Percentiles rank a stretch among this genome's conserved stretches.
Conservation (phyloP, 2,329 filamentous ascomycete genomes). For the Colletotrichum trifolii region DNA sequence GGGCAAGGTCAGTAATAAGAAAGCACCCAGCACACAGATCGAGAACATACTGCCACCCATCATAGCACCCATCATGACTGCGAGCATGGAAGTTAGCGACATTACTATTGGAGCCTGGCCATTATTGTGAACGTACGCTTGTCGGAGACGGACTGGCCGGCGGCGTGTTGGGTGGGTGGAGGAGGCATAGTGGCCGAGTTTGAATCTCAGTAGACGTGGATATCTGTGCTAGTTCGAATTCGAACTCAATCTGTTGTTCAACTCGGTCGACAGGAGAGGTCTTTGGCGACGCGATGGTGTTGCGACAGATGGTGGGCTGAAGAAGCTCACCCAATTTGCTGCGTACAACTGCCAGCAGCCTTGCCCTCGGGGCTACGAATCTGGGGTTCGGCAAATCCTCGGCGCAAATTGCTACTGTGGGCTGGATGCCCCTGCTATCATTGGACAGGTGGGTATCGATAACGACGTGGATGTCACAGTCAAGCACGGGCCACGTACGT, state of each 20-base stretch:
- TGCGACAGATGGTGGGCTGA: slow-evolving; percentile 28
- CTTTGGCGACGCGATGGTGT: background rate
- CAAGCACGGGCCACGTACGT: slow-evolving; percentile 27
- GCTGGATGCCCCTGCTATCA: background rate
- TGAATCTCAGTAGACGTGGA: too few species aligned
- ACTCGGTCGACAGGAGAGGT: background rate
- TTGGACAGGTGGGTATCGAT: background rate
- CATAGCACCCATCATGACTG: slow-evolving; percentile 98
- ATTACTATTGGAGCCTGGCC: too few species aligned
- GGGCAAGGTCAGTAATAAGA: slow-evolving; percentile 45
- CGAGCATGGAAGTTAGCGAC: slow-evolving; percentile 9
- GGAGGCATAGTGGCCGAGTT: slow-evolving; percentile 50
- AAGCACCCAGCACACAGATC: background rate
- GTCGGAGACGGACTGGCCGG: slow-evolving; percentile 64
- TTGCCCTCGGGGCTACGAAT: slow-evolving; percentile 18
- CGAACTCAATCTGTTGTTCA: too few species aligned
- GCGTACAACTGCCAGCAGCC: slow-evolving; percentile 9
- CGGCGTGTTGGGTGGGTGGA: slow-evolving; percentile 50
- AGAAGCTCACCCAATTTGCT: slow-evolving; percentile 34
- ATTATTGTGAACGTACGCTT: slow-evolving; percentile 56
- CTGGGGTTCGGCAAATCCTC: slow-evolving; percentile 35
- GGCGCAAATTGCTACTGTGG: slow-evolving; percentile 6
- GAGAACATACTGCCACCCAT: slow-evolving; percentile 91
- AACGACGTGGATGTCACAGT: slow-evolving; percentile 21
- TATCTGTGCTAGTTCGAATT: too few species aligned